These are phyloP conservation scores for Thecaphora thlaspeos DNA, from an alignment of 1,284 basidiomycete genomes.

Conservation along the genomic window DNA sequence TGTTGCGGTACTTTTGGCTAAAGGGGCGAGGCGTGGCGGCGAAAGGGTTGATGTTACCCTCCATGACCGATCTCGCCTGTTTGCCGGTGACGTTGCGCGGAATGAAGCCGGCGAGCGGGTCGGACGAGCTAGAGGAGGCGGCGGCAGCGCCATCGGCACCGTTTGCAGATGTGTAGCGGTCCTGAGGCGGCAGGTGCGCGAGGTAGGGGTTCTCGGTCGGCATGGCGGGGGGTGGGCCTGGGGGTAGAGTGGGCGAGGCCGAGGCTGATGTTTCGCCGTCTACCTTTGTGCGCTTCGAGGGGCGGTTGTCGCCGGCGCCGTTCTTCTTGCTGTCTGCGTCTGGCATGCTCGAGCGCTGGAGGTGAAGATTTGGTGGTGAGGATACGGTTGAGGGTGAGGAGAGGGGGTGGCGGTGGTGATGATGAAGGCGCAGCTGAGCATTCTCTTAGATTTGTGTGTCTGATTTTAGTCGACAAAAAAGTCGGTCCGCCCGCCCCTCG, in stretches of 20 bases:
- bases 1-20: slow-evolving; percentile 79
- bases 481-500: too few species aligned
- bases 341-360: too few species aligned
- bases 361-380: too few species aligned
- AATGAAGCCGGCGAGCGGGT: slow-evolving; percentile 74
- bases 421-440: too few species aligned
- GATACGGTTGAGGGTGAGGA: too few species aligned
- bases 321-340: too few species aligned
- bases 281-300: slow-evolving; percentile 37
- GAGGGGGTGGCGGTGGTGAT: too few species aligned
- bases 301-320: slow-evolving; percentile 25
- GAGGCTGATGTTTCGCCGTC: slow-evolving; percentile 5
- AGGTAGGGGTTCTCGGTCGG: slow-evolving; percentile 50
- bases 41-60: slow-evolving; percentile 84
- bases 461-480: too few species aligned
- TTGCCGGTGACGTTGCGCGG: slow-evolving; percentile 73
- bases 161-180: slow-evolving; percentile 7
- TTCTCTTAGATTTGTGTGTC: too few species aligned
- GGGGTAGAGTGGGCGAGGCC: not conserved
- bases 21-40: slow-evolving; percentile 64
- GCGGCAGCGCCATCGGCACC: slow-evolving; percentile 7
- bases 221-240: slow-evolving; percentile 5
- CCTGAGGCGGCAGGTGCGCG: slow-evolving; percentile 30
- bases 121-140: slow-evolving; percentile 20
- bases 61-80: slow-evolving; percentile 73